A percentile compares a stretch with the other conserved stretches of the same genome.
Conservation (phyloP, 768 basidiomycete species). For the Floccularia luteovirens region DNA sequence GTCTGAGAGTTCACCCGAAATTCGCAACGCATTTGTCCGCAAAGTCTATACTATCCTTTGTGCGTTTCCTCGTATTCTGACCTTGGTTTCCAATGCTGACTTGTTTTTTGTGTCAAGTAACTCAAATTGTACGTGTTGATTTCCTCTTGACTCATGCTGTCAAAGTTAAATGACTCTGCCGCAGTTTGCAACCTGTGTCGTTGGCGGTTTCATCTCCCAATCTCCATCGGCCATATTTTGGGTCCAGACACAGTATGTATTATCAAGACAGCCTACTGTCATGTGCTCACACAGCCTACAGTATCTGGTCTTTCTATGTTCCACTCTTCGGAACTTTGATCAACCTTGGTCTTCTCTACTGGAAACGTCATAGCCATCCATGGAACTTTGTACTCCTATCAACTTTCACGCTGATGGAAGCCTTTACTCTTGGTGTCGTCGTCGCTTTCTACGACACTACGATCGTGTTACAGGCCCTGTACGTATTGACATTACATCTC, state of each 20-base stretch:
- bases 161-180: background rate
- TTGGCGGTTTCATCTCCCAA: slow-evolving; percentile 65
- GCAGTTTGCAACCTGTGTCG: slow-evolving; percentile 68
- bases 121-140: slow-evolving; percentile 53
- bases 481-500: slow-evolving; percentile 17
- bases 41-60: slow-evolving; percentile 90
- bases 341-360: slow-evolving; percentile 76
- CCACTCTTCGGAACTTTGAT: slow-evolving; percentile 73
- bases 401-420: slow-evolving; percentile 87
- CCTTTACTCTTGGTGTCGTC: slow-evolving; percentile 82
- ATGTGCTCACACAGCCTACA: slow-evolving; percentile 15
- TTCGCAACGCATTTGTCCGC: slow-evolving; percentile 80
- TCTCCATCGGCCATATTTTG: slow-evolving; percentile 55
- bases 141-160: background rate
- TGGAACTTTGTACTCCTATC: slow-evolving; percentile 80
- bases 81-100: background rate
- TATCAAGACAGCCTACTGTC: background rate
- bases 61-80: slow-evolving; percentile 31
- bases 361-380: slow-evolving; percentile 90
- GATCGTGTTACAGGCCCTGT: slow-evolving; percentile 85
- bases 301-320: slow-evolving; percentile 75
- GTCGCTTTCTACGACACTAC: slow-evolving; percentile 66
- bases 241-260: slow-evolving; percentile 62
- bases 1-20: slow-evolving; percentile 67
- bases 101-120: slow-evolving; percentile 31